These are phyloP conservation scores for Apiotrichum laibachii DNA, from an alignment of 1,284 basidiomycete genomes.

Conservation along the genomic window DNA sequence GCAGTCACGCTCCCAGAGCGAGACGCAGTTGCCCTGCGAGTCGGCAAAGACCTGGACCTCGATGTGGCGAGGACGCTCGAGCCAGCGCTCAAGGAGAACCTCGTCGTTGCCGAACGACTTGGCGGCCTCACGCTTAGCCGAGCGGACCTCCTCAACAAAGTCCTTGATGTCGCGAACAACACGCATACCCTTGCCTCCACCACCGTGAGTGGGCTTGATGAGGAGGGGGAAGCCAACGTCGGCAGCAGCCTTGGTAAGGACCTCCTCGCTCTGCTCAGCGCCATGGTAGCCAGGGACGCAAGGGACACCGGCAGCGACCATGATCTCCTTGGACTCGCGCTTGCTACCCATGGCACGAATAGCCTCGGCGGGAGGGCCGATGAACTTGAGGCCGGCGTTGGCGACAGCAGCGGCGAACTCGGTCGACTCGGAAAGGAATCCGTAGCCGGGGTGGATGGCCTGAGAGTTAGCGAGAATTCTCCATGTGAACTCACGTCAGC, in stretches of 20 bases:
- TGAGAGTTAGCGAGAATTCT: slow-evolving; percentile 12
- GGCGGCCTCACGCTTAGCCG: slow-evolving; percentile 79
- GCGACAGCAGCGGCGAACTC: slow-evolving; percentile 58
- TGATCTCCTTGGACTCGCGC: slow-evolving; percentile 69
- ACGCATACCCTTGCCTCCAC: slow-evolving; percentile 69
- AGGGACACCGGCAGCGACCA: slow-evolving; percentile 85
- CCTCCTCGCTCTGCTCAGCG: slow-evolving; percentile 59
- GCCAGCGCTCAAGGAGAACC: slow-evolving; percentile 82
- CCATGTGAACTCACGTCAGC: slow-evolving; percentile 64
- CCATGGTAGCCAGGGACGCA: slow-evolving; percentile 71
- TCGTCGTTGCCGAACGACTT: slow-evolving; percentile 83
- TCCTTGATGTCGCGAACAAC: slow-evolving; percentile 57
- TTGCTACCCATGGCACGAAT: slow-evolving; percentile 66
- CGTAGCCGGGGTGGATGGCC: slow-evolving; percentile 64
- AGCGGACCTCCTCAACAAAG: slow-evolving; percentile 67
- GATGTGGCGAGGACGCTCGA: slow-evolving; percentile 76
- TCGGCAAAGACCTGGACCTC: slow-evolving; percentile 91
- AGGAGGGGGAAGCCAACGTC: slow-evolving; percentile 61
- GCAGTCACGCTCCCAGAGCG: slow-evolving; percentile 90
- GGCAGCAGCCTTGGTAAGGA: slow-evolving; percentile 52
- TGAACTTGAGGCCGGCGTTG: slow-evolving; percentile 59
- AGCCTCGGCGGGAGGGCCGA: slow-evolving; percentile 62
- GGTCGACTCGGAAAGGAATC: slow-evolving; percentile 76
- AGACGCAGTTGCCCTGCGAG: slow-evolving; percentile 69
- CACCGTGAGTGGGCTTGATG: slow-evolving; percentile 69